phyloP scores from a whole-genome alignment of 2,329 filamentous ascomycete species.

The Aspergillus sp. region DNA sequence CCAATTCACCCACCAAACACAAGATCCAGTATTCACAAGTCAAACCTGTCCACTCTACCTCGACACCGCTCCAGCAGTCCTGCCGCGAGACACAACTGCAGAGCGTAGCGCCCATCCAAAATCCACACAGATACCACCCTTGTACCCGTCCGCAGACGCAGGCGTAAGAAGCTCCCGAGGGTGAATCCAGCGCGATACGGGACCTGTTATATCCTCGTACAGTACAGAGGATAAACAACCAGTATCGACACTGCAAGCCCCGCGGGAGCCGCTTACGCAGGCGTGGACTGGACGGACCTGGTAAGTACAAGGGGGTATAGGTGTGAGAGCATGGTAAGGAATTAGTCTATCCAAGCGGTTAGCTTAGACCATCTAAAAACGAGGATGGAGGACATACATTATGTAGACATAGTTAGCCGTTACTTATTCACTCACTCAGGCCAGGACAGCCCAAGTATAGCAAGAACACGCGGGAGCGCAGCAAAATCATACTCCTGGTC shows the following conservation, averaged over 20 bases:
- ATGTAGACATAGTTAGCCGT: neutral
- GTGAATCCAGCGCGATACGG: neutral
- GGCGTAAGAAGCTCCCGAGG: neutral
- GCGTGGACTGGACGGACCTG: neutral
- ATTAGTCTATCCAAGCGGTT: neutral
- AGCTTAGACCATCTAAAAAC: neutral
- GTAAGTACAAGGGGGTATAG: neutral
- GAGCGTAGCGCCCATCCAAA: neutral
- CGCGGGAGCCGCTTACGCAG: neutral
- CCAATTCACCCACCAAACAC: no score
- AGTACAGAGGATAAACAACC: neutral
- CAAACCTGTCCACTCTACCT: no score
- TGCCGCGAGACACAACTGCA: neutral
- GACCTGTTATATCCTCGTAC: neutral
- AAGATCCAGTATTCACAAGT: no score
- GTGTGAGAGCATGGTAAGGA: neutral
- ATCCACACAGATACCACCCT: neutral
- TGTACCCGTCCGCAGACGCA: neutral
- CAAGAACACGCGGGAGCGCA: conserved; percentile 10
- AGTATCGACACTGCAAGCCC: neutral
- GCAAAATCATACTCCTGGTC: conserved; percentile 24
- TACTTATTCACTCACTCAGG: neutral
- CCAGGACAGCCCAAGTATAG: conserved; percentile 11
- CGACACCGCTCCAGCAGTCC: neutral
- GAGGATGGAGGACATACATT: neutral